Percentiles rank a stretch among this genome's conserved stretches.
These are phyloP conservation scores for Aspergillus felis DNA, from an alignment of 2,329 filamentous ascomycete species.

Conservation along the genomic window DNA sequence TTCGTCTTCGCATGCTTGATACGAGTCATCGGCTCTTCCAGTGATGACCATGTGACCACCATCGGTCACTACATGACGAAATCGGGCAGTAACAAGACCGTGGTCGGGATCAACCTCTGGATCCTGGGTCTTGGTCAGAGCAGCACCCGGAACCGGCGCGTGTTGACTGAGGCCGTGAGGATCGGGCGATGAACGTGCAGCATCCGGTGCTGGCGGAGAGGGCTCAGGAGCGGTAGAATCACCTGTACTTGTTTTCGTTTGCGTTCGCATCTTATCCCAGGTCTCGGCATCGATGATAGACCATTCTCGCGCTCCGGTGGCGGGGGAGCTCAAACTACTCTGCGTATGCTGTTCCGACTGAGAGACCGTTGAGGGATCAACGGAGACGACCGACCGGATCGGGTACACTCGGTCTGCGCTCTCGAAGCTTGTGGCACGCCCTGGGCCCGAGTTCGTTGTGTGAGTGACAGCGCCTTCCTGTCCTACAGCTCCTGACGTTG, in stretches of 20 bases:
- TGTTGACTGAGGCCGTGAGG: background rate
- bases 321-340: slow-evolving; percentile 15
- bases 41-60: slow-evolving; percentile 81
- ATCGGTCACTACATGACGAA: slow-evolving; percentile 71
- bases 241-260: background rate
- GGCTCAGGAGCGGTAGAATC: background rate
- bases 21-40: slow-evolving; percentile 64
- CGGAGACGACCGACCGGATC: slow-evolving; percentile 73
- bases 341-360: slow-evolving; percentile 14
- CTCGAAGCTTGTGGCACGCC: slow-evolving; percentile 10
- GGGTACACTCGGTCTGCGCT: slow-evolving; percentile 66
- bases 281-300: slow-evolving; percentile 26
- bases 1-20: slow-evolving; percentile 85
- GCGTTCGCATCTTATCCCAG: slow-evolving; percentile 19
- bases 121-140: background rate
- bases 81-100: slow-evolving; percentile 65
- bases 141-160: background rate
- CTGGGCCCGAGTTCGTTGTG: background rate
- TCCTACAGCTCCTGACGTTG: background rate
- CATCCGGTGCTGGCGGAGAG: background rate
- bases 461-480: background rate
- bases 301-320: slow-evolving; percentile 21
- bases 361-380: slow-evolving; percentile 54
- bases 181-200: background rate
- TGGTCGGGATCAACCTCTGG: slow-evolving; percentile 37